Evolutionary conservation across 345 rosid species (phyloP).

Genomic region (Dovyalis caffra): DNA sequence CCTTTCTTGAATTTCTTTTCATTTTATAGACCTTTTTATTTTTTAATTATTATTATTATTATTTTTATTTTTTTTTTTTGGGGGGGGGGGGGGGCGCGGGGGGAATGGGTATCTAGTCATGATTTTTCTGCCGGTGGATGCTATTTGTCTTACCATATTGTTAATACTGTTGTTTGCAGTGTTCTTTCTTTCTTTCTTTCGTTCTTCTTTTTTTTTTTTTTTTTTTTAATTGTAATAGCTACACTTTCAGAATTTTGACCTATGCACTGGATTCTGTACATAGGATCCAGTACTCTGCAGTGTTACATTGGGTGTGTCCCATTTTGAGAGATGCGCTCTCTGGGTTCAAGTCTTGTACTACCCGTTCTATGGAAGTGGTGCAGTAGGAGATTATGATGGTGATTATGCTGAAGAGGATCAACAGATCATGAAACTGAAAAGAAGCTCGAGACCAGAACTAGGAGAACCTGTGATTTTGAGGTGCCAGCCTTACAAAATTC

Average conservation of each 20-base stretch:
- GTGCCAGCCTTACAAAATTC: conserved; percentile 96
- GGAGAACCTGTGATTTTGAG: conserved; percentile 97
- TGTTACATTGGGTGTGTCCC: conserved; percentile 94
- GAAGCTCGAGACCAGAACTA: conserved; percentile 78
- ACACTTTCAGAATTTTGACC: not conserved
- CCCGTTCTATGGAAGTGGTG: conserved; percentile 91
- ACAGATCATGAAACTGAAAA: conserved; percentile 73
- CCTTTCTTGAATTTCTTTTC: too few species aligned
- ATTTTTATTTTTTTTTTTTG: too few species aligned
- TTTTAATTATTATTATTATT: too few species aligned
- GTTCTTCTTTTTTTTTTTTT: too few species aligned
- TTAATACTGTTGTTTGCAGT: not conserved
- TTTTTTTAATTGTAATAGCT: not conserved
- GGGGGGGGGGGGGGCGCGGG: too few species aligned
- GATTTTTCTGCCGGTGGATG: not conserved
- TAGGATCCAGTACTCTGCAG: conserved; percentile 94
- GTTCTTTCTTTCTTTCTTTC: too few species aligned
- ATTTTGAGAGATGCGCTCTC: conserved; percentile 89
- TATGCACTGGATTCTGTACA: conserved; percentile 18
- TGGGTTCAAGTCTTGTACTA: conserved; percentile 97
- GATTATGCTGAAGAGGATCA: conserved; percentile 90
- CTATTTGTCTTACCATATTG: not conserved
- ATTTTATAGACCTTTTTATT: too few species aligned
- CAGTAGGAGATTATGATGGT: conserved; percentile 70
- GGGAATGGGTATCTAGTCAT: not conserved